Percentiles rank a stretch among this genome's conserved stretches.
phyloP scores from a whole-genome alignment of 176 grass and related monocot species.

The Otatea glauca region DNA sequence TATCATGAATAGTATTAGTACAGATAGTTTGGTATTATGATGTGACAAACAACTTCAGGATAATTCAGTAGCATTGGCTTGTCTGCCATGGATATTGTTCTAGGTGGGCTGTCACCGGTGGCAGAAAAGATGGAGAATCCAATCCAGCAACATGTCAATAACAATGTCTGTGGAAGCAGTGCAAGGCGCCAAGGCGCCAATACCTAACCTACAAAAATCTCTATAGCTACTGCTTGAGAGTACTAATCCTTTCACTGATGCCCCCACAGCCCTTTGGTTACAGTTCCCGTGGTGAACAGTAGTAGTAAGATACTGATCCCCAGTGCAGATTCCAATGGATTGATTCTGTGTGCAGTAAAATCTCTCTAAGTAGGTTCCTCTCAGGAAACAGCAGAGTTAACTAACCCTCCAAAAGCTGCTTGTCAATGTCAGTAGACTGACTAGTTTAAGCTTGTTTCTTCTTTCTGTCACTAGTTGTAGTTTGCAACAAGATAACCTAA shows the following conservation, averaged over 20 bases:
- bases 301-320: slow-evolving; percentile 27
- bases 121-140: slow-evolving; percentile 36
- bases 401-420: slow-evolving; percentile 42
- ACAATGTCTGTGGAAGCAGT: slow-evolving; percentile 24
- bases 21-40: slow-evolving; percentile 1
- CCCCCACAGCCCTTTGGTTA: neutral
- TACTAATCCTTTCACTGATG: neutral
- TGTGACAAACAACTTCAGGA: slow-evolving; percentile 40
- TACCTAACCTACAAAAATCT: neutral
- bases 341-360: slow-evolving; percentile 38
- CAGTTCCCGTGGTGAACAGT: neutral
- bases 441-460: neutral
- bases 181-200: neutral
- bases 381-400: slow-evolving; percentile 37
- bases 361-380: slow-evolving; percentile 35
- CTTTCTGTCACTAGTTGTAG: neutral
- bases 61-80: slow-evolving; percentile 23
- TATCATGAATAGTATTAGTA: slow-evolving; percentile 1
- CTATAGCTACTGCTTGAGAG: neutral
- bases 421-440: slow-evolving; percentile 23
- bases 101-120: neutral
- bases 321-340: slow-evolving; percentile 31
- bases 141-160: slow-evolving; percentile 8
- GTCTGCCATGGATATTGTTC: neutral
- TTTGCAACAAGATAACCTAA: slow-evolving; percentile 2